Conservation (phyloP, 345 rosid genomes). For the Xanthoceras sorbifolium region DNA sequence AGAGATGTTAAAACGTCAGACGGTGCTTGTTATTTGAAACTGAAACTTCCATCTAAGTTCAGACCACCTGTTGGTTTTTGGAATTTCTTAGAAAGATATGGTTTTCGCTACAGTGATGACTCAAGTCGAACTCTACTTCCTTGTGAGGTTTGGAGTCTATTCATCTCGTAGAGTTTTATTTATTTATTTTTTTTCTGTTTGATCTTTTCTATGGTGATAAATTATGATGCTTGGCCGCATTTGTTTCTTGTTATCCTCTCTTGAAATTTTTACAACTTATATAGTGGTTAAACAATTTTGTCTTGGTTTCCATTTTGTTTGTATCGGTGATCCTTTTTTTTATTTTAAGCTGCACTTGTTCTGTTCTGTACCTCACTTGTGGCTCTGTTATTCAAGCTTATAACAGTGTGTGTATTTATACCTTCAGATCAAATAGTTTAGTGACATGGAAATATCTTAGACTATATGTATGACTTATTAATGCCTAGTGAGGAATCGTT, state of each 20-base stretch:
- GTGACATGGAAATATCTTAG: background rate
- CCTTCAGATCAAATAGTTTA: conserved; percentile 4
- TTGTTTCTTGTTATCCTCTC: background rate
- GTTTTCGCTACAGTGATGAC: conserved; percentile 71
- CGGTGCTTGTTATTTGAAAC: conserved; percentile 63
- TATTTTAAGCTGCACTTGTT: background rate
- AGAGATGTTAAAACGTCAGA: conserved; percentile 54
- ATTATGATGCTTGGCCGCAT: conserved; percentile 11
- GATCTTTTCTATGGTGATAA: background rate
- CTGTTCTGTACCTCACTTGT: background rate
- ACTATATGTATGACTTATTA: background rate
- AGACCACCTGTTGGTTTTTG: conserved; percentile 47
- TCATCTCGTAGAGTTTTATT: conserved; percentile 8
- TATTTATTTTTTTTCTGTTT: conserved; percentile 20
- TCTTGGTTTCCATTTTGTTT: background rate
- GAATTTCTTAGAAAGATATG: conserved; percentile 88
- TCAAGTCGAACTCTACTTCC: conserved; percentile 69
- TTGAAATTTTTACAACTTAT: background rate
- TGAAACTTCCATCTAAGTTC: conserved; percentile 67
- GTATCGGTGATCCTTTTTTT: background rate
- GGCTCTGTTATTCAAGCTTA: background rate
- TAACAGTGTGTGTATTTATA: background rate
- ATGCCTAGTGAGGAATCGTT: background rate
- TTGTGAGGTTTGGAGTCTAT: conserved; percentile 68
- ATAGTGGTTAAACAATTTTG: background rate